Evolutionary conservation across 2,329 filamentous ascomycete genomes (phyloP), one percentile per base, ranked within the genome.

Genomic region (Harringtonia lauricola): DNA sequence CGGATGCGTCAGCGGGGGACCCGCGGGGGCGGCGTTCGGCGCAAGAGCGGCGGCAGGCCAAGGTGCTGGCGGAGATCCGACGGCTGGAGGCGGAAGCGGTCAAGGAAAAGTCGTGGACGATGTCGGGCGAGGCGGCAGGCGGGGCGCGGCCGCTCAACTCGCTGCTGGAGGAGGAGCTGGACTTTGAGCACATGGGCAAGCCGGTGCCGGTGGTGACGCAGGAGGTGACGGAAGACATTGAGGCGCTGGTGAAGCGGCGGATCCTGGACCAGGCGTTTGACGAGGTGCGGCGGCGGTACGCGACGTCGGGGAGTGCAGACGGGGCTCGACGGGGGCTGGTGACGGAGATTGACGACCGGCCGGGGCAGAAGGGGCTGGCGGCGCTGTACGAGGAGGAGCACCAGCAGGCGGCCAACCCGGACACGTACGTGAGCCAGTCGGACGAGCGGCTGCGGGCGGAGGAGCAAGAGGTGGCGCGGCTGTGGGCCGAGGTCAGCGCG

Each of bases 371-470:
- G 63, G 81, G 86, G 49, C 76, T 98, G 13, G 90, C 88, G 0
- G 89, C 95, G 55, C 72, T 95, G 41, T 98, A 96, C 66, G 92
- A 96, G 64, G 83, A 92, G 57, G 89, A 96, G 53, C 86, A 95
- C 61, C 69, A 90, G 49, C 82, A 85, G 58, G 72, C 76, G 42
- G 75, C 76, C 2, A 85, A 95, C 60, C 83, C 87, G 3, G 77
- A 79, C 50, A 81, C 76, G 30, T 94, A 87, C 57, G 75, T 92
- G 47, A 87, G 86, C 61, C 77, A 81, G 52, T 78, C 83, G 29
- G 85, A 94, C 55, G 86, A 92, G 63, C 90, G 89, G 63, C 66
- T 87, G 21, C 78, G 77, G 52, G 83, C 81, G 49, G 86, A 94
- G 56, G 87, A 95, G 63, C 74, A 76, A 46, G 88, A 95, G 58